Evolutionary conservation across 495 filamentous ascomycete species (phyloP).

Genomic region (Neurospora hispaniola): DNA sequence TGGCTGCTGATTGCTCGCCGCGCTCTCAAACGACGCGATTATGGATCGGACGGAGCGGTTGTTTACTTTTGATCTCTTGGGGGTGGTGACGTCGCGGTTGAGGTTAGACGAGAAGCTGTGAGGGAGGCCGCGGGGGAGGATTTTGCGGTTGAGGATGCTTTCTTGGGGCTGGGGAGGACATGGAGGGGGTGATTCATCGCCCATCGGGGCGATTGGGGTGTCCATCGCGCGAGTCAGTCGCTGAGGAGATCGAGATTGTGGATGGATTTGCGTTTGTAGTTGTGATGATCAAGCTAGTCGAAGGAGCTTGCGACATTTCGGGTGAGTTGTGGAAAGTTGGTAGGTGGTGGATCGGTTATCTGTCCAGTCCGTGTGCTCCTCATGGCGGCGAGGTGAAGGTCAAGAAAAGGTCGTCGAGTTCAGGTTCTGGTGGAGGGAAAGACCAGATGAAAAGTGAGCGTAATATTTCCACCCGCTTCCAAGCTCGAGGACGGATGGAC

Average conservation of each 20-base stretch:
- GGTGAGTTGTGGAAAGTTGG: neutral
- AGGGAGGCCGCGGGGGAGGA: conserved; percentile 4
- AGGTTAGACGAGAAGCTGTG: conserved; percentile 14
- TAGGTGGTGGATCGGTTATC: neutral
- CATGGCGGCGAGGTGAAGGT: neutral
- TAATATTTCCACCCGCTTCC: neutral
- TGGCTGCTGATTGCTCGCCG: neutral
- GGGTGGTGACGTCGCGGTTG: neutral
- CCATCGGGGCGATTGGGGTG: neutral
- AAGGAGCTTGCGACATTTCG: neutral
- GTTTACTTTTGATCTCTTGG: neutral
- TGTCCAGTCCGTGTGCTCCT: neutral
- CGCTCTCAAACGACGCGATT: conserved; percentile 11
- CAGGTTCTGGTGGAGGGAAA: neutral
- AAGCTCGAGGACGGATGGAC: neutral
- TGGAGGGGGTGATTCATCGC: neutral
- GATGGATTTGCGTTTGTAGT: neutral
- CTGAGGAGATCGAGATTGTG: neutral
- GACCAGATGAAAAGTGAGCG: neutral
- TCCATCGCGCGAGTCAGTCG: neutral
- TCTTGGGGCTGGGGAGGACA: neutral
- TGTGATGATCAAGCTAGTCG: too few species aligned
- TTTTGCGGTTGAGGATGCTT: conserved; percentile 17
- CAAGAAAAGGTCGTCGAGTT: neutral
- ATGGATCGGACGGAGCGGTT: conserved; percentile 11